Evolutionary conservation across 2,329 filamentous ascomycete species (phyloP), one percentile per base, ranked within the genome.

Genomic region (Fusarium newnesense): DNA sequence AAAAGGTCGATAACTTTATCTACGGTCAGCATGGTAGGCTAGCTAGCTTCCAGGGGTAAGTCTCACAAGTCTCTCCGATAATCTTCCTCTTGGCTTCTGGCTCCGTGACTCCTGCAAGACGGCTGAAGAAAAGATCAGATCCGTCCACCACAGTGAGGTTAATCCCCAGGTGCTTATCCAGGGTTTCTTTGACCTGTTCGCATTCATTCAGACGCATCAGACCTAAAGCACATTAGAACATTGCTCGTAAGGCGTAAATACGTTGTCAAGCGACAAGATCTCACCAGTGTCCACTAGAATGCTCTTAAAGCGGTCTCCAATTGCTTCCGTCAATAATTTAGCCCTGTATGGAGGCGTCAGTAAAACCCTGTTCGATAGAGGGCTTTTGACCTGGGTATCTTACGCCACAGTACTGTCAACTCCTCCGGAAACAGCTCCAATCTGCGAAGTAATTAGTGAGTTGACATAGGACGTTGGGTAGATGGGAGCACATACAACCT

Each of bases 401-500:
- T 54, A 54, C 37, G 50, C 50, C 50, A 40, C 50, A 42, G 50
- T 40, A 13, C 50, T 53, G 13, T 53, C 50, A 26, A 53, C 50
- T 18, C 32, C 50, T 39, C 32, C 32, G 19, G 50, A 39, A 39
- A 53, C 50, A 53, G 50, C 32, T 28, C 50, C 34, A 28, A 53
- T 39, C 68, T 73, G 57, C 36, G 36, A 43, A 61, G 19, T 68
- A 40, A 43, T 72, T 15, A 68, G 69, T 52, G 70, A 68, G 44
- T 26, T 34, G 42, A 36, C 34, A 62, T 46, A n/a, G 37, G 40
- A 49, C 34, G 36, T 34, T 59, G 30, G 47, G 42, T 16, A 53
- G 37, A 50, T 40, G 21, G 46, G 46, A 60, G 46, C 84, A 60
- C 86, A 42, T 64, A 67, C 64, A 39, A 53, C 50, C 19, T 53